Base-by-base conservation (phyloP, 148 eudicot species). In the Silene latifolia region DNA sequence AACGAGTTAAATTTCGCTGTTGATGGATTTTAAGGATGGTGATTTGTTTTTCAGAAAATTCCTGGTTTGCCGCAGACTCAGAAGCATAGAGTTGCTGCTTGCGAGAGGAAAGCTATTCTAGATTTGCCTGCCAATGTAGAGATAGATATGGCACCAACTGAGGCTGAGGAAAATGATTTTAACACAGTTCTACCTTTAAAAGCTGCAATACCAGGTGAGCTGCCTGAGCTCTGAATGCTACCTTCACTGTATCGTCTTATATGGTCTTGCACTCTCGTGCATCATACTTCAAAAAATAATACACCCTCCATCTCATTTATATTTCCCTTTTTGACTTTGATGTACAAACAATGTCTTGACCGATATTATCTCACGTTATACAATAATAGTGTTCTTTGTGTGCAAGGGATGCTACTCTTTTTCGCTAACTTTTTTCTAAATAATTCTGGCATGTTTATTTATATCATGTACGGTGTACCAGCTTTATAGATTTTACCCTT, bases 171-270 rank as follows among this genome's bases (percentile, higher is more conserved):
- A 19, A 86, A 82, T 78, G 87, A 86, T 74, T 76, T 77, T 69
- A 70, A 81, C 54, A 79, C 76, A 15, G 67, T 80, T 78, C 62
- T 85, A 63, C 87, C 86, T 35, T 61, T 83, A 74, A 76, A 80
- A 63, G 71, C 85, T 77, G 67, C 83, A 58, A 63, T 77, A 67
- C 87, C 84, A 53, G 94, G 97, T 92, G 80, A 74, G 80, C 63
- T 80, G 60, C 61, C 62, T 35, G 35, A 76, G 21, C 54, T 12
- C 10, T 47, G 62, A 19, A 57, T 24, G 18, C 44, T 73, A 42
- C n/a, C 57, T 23, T 59, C 39, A 21, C 58, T 65, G 67, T 4
- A 6, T 67, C 18, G 4, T 56, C 7, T 62, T 35, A 4, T 24
- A 6, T 48, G 68, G 8, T 63, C 2, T 51, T 9, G 3, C 64